phyloP scores from a whole-genome alignment of 2,329 filamentous ascomycete genomes.

The Penicillium crustosum region DNA sequence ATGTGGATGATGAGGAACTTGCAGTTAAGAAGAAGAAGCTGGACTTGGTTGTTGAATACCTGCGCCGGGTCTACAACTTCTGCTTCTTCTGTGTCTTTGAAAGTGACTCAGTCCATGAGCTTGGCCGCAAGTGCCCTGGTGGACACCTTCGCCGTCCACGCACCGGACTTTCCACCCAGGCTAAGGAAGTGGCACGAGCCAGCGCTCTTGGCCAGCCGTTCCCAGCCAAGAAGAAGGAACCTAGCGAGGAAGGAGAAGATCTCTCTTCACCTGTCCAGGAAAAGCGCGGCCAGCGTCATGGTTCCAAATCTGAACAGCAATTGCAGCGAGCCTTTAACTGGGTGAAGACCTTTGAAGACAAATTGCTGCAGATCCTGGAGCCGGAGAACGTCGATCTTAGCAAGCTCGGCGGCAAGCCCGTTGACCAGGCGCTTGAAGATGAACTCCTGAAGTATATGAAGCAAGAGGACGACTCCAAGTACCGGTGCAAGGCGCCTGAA shows the following conservation, averaged over 20 bases:
- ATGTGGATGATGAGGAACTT: slow-evolving; percentile 85
- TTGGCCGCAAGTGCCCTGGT: slow-evolving; percentile 92
- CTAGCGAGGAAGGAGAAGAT: slow-evolving; percentile 62
- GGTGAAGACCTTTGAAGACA: slow-evolving; percentile 98
- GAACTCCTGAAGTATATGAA: slow-evolving; percentile 87
- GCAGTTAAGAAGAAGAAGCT: slow-evolving; percentile 94
- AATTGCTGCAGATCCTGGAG: slow-evolving; percentile 87
- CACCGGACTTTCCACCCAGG: slow-evolving; percentile 76
- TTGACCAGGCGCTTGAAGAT: slow-evolving; percentile 82
- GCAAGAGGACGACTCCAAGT: slow-evolving; percentile 97
- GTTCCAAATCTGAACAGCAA: slow-evolving; percentile 82
- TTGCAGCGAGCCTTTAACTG: slow-evolving; percentile 95
- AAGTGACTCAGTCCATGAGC: slow-evolving; percentile 92
- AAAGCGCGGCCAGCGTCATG: slow-evolving; percentile 68
- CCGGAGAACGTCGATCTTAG: slow-evolving; percentile 82
- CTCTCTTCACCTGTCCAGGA: slow-evolving; percentile 67
- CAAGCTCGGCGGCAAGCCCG: slow-evolving; percentile 84
- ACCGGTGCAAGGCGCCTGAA: slow-evolving; percentile 91
- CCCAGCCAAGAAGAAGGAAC: slow-evolving; percentile 74
- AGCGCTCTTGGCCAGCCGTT: slow-evolving; percentile 81
- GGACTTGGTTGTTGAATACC: slow-evolving; percentile 91
- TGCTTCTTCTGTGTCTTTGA: slow-evolving; percentile 99
- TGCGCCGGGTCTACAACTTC: slow-evolving; percentile 95
- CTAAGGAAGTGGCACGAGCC: slow-evolving; percentile 80
- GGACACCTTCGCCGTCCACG: slow-evolving; percentile 93